Conservation (phyloP, 1,284 basidiomycete genomes). For the Schizophyllum commune region DNA sequence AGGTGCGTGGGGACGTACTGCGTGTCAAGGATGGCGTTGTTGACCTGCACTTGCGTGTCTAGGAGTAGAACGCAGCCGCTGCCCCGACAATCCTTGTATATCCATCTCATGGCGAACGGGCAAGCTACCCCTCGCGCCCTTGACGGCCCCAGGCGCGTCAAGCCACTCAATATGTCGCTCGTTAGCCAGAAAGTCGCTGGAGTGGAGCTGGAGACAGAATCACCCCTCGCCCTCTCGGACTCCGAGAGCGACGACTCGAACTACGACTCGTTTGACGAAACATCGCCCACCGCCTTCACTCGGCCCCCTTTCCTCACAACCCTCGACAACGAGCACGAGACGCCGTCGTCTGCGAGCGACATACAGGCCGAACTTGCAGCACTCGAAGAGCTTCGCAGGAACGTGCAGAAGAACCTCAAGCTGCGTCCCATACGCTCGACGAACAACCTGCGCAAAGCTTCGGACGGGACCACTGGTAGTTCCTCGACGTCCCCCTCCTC, state of each 20-base stretch:
- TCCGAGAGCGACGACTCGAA: background rate
- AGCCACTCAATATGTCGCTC: background rate
- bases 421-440: constrained; percentile 64
- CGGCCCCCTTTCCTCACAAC: background rate
- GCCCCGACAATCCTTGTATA: background rate
- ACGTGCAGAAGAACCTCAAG: constrained; percentile 65
- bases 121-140: background rate
- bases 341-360: background rate
- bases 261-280: background rate
- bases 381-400: constrained; percentile 59
- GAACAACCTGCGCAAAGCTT: constrained; percentile 22
- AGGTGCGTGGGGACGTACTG: background rate
- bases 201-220: background rate
- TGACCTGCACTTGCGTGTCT: background rate
- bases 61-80: background rate
- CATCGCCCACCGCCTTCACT: background rate
- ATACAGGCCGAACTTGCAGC: constrained; percentile 31
- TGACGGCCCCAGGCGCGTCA: background rate
- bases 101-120: background rate
- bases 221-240: background rate
- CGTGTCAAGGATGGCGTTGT: background rate
- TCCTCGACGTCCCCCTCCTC: constrained; percentile 11
- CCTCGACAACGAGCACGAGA: background rate
- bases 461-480: constrained; percentile 32
- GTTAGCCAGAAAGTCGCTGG: background rate